Evolutionary conservation across 805 yeast genomes (phyloP), one percentile per base, ranked within the genome.

Genomic region (Priceomyces haplophilus): DNA sequence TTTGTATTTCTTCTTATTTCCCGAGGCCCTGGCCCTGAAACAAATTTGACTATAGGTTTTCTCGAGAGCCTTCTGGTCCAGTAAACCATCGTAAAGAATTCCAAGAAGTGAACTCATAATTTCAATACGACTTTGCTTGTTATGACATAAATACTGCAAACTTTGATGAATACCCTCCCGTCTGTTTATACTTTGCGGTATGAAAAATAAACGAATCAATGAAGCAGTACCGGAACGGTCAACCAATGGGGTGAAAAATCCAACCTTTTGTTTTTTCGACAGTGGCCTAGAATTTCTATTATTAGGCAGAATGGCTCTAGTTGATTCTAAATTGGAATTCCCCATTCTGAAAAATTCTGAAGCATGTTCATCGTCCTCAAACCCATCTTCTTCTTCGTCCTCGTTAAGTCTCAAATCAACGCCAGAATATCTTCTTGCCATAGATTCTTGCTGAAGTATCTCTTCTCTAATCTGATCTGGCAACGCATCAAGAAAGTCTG

Each of bases 221-320:
- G 96, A 75, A 3, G 93, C 82, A 40, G 86, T 78, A 8, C 96
- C 96, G 4, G 78, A 64, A 38, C 80, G 75, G 53, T 90, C 97
- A 42, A 88, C 72, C 48, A 90, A 61, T 2, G 95, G 86, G 2
- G 85, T 71, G 58, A 76, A 74, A 56, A 64, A 78, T 2, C 72
- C 58, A 33, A 48, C 54, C 23, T 48, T 47, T 6, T 41, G 45
- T 17, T 43, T 49, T 17, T 40, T 39, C 5, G 31, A 27, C 31
- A 27, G 13, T 23, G 33, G 17, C 29, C 19, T 10, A 44, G 7
- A 5, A 27, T 27, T 27, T 10, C 31, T 27, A 10, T n/a, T 27
- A 13, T n/a, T 32, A 4, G 35, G 23, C 35, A 32, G 35, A 12
- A 16, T 18, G 17, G 23, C 23, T 16, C 35, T 32, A 16, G 12